phyloP scores from a whole-genome alignment of 495 filamentous ascomycete genomes.

The Jackrogersella multiformis region DNA sequence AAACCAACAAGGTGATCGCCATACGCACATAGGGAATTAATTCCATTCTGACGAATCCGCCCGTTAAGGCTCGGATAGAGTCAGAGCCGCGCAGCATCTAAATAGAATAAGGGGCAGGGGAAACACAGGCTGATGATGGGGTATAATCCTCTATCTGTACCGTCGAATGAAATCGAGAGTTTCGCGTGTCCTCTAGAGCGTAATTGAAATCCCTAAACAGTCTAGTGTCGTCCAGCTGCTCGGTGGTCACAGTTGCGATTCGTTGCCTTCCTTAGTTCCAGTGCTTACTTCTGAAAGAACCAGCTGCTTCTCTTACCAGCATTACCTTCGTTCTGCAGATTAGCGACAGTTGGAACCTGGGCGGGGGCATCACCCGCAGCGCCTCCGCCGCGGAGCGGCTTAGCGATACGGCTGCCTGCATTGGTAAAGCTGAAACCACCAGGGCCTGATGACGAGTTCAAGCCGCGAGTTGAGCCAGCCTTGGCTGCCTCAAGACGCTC shows the following conservation, averaged over 20 bases:
- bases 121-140: conserved; percentile 25
- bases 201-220: conserved; percentile 25
- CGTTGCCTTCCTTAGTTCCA: background rate
- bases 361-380: conserved; percentile 56
- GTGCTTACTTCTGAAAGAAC: conserved; percentile 63
- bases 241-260: conserved; percentile 4
- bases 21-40: background rate
- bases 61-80: conserved; percentile 11
- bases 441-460: conserved; percentile 67
- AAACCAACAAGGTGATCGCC: background rate
- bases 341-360: conserved; percentile 62
- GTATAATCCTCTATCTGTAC: conserved; percentile 45
- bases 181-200: conserved; percentile 29
- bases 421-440: conserved; percentile 79
- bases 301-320: conserved; percentile 64
- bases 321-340: conserved; percentile 60
- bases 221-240: conserved; percentile 28
- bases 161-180: conserved; percentile 27
- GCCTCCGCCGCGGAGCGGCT: conserved; percentile 94
- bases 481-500: conserved; percentile 97
- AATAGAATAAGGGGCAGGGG: conserved; percentile 9
- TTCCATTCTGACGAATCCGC: conserved; percentile 12
- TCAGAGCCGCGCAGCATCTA: conserved; percentile 5
- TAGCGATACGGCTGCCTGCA: conserved; percentile 86
- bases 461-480: conserved; percentile 81